Evolutionary conservation across 768 basidiomycete species (phyloP).

Genomic region (Inosperma sp.): DNA sequence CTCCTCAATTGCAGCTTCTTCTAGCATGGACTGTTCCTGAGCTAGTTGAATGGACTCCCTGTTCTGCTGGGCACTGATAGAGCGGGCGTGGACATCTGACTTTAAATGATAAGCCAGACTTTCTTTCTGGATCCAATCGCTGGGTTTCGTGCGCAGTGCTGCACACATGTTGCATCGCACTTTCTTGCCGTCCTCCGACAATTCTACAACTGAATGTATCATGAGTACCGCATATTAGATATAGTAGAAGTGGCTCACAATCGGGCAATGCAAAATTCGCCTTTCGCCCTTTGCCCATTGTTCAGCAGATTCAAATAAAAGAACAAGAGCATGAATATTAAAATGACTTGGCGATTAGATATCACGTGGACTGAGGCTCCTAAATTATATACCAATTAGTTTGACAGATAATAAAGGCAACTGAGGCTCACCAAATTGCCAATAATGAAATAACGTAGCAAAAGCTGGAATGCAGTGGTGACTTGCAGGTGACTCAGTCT

Average conservation of each 20-base stretch:
- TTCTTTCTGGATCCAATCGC: conserved; percentile 5
- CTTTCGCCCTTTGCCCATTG: conserved; percentile 5
- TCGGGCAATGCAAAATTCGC: neutral
- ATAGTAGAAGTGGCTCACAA: conserved; percentile 2
- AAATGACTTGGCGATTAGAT: conserved; percentile 2
- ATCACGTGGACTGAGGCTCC: neutral
- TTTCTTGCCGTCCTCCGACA: conserved; percentile 7
- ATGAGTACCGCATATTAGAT: neutral
- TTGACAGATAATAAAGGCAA: neutral
- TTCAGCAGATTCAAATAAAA: neutral
- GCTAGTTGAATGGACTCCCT: conserved; percentile 1
- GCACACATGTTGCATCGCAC: conserved; percentile 7
- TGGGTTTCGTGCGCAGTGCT: neutral
- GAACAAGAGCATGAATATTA: neutral
- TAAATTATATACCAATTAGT: neutral
- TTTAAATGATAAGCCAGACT: conserved; percentile 7
- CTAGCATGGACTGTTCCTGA: conserved; percentile 6
- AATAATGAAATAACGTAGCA: neutral
- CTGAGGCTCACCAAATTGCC: neutral
- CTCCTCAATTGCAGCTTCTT: conserved; percentile 10
- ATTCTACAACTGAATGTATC: conserved; percentile 7
- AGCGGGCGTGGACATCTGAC: conserved; percentile 3
- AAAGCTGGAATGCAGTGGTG: neutral
- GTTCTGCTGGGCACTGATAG: conserved; percentile 3
- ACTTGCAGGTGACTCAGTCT: neutral